phyloP scores from a whole-genome alignment of 768 basidiomycete species.

The Tylopilus felleus region DNA sequence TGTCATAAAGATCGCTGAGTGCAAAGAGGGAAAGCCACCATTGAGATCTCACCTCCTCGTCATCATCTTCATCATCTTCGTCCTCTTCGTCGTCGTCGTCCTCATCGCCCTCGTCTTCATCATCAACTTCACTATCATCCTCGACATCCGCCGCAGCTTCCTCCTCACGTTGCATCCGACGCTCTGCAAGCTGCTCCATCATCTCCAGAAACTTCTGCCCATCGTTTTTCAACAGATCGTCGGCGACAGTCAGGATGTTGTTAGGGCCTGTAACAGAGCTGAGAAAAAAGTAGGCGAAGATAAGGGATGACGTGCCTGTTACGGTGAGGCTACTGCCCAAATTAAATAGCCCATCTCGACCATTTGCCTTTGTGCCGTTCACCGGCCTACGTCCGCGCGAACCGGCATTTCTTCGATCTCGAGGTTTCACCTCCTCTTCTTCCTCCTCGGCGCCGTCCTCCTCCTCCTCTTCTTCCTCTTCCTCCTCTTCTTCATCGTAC shows the following conservation, averaged over 20 bases:
- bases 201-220: conserved; percentile 99
- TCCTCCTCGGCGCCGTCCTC: conserved; percentile 64
- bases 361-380: conserved; percentile 45
- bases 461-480: conserved; percentile 69
- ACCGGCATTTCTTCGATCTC: conserved; percentile 33
- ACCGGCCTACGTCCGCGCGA: conserved; percentile 39
- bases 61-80: conserved; percentile 48
- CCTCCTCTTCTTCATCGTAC: conserved; percentile 59
- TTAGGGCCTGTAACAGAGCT: conserved; percentile 58
- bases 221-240: conserved; percentile 97
- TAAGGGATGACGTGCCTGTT: conserved; percentile 50
- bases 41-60: conserved; percentile 40
- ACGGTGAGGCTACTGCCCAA: conserved; percentile 83
- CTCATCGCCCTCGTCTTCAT: conserved; percentile 57
- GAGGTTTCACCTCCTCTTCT: conserved; percentile 46
- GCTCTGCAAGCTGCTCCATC: conserved; percentile 99
- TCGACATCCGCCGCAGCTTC: conserved; percentile 59
- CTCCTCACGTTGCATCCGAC: conserved; percentile 89
- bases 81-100: conserved; percentile 66
- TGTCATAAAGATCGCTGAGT: conserved; percentile 11
- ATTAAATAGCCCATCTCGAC: conserved; percentile 69
- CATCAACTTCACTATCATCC: conserved; percentile 58
- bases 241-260: conserved; percentile 96
- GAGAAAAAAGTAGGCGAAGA: conserved; percentile 15
- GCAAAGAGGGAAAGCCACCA: conserved; percentile 1